Percentiles rank a stretch among this genome's conserved stretches.
phyloP scores from a whole-genome alignment of 768 basidiomycete genomes.

The Polyporus arcularius region DNA sequence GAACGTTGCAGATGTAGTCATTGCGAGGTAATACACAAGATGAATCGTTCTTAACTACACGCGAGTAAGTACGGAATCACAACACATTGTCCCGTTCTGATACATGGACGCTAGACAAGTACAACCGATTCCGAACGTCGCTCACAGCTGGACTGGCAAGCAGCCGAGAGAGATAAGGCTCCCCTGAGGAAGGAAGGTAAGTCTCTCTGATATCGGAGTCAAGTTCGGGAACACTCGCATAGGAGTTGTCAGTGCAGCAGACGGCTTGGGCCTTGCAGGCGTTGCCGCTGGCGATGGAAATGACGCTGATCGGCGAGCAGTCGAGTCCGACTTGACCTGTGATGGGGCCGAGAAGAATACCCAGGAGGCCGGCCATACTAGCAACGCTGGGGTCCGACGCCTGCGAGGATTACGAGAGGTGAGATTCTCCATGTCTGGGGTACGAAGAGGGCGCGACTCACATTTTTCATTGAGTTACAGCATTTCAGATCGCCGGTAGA shows the following conservation, averaged over 20 bases:
- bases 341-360: neutral
- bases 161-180: neutral
- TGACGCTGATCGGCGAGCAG: neutral
- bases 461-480: conserved; percentile 1
- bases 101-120: no score
- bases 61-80: no score
- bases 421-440: neutral
- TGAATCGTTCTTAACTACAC: no score
- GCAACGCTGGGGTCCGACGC: neutral
- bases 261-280: neutral
- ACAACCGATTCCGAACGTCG: no score
- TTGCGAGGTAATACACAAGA: no score
- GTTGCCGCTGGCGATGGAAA: neutral
- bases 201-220: no score
- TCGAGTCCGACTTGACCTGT: neutral
- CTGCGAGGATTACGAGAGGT: neutral
- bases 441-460: neutral
- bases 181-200: neutral
- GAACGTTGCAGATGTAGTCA: no score
- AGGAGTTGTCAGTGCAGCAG: neutral
- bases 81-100: no score
- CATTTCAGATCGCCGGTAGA: conserved; percentile 12
- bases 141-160: no score
- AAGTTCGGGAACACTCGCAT: neutral
- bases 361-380: neutral